Evolutionary conservation across 495 filamentous ascomycete species (phyloP).

Genomic region (Talaromyces stipitatus): DNA sequence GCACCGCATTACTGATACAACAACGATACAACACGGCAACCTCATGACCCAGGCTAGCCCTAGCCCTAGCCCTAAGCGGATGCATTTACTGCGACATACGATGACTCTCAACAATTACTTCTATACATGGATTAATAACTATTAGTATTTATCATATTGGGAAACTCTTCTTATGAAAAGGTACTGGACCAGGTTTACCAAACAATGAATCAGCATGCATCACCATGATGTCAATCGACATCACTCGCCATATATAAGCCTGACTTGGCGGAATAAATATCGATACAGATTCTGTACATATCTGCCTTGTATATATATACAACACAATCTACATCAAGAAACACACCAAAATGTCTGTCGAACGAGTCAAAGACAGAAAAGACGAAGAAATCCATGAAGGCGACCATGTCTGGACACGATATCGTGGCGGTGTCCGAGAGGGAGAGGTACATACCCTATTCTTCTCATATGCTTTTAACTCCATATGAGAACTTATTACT

Average conservation of each 20-base stretch:
- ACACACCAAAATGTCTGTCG: constrained; percentile 9
- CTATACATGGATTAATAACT: no score
- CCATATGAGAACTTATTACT: background rate
- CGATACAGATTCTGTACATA: background rate
- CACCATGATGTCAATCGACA: constrained; percentile 1
- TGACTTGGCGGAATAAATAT: background rate
- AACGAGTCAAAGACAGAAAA: constrained; percentile 11
- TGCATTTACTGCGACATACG: background rate
- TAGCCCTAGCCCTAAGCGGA: background rate
- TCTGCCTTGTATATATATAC: no score
- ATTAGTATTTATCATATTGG: no score
- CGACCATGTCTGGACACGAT: constrained; percentile 13
- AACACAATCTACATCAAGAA: no score
- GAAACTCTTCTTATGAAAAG: no score
- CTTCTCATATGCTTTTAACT: background rate
- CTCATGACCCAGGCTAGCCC: background rate
- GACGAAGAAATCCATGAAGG: constrained; percentile 12
- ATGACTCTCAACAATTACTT: no score
- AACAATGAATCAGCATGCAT: background rate
- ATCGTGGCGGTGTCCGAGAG: constrained; percentile 12
- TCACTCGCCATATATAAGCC: background rate
- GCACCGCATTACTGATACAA: no score
- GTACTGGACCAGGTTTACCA: background rate
- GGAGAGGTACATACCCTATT: constrained; percentile 14
- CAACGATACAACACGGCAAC: no score